Conservation (phyloP, 2,329 filamentous ascomycete genomes). For the Fusarium camptoceras region DNA sequence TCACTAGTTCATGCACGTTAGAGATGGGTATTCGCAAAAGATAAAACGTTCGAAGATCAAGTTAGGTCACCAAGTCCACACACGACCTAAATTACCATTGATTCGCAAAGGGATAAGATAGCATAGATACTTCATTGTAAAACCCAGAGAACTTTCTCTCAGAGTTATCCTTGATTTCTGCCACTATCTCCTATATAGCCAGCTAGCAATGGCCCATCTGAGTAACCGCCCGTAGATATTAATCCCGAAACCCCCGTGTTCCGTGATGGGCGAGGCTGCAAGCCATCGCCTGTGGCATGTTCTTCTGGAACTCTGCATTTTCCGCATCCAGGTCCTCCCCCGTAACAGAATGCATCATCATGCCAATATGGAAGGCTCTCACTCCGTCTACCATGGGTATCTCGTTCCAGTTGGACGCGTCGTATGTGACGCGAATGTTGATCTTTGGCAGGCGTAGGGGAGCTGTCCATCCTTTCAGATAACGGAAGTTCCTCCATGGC, state of each 20-base stretch:
- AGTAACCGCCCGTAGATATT: not conserved
- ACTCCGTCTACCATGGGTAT: not conserved
- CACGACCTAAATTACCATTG: not conserved
- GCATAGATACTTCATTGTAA: too few relatives aligned
- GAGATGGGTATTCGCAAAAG: not conserved
- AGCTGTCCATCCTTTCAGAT: not conserved
- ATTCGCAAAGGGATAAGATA: too few relatives aligned
- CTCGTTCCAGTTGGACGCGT: not conserved
- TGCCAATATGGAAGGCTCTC: not conserved
- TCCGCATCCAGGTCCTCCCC: not conserved
- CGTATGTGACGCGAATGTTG: not conserved
- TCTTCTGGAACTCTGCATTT: not conserved
- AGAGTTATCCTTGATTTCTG: too few relatives aligned
- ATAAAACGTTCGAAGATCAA: not conserved
- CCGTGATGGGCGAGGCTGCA: not conserved
- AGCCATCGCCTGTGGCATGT: not conserved
- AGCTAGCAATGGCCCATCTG: too few relatives aligned
- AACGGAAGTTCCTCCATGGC: not conserved
- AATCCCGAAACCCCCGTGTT: not conserved
- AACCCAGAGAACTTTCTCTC: too few relatives aligned
- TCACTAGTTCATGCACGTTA: not conserved
- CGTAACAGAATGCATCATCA: not conserved
- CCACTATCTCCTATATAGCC: too few relatives aligned
- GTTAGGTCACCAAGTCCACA: not conserved
- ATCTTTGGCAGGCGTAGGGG: too few relatives aligned